Evolutionary conservation across 2,329 filamentous ascomycete genomes (phyloP), one percentile per base, ranked within the genome.

Genomic region (Sclerotinia spermophila): DNA sequence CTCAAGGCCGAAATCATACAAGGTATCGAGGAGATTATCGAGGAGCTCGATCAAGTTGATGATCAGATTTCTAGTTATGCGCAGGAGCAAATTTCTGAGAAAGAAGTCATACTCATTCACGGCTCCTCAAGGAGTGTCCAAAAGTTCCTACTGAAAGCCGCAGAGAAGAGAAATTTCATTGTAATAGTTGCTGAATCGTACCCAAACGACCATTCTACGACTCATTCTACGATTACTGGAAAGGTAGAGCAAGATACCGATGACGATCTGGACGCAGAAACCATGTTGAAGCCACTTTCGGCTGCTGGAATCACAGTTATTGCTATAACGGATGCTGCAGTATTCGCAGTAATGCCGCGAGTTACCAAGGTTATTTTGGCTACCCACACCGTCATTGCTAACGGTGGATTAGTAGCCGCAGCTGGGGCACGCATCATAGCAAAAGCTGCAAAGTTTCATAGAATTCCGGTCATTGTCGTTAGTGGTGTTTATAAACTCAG

Each of bases 291-390:
- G 81, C 90, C 93, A 62, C 85, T 98, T 72, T 89, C 87, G 6
- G 87, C 90, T 1, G 88, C 90, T 48, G 94, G 94, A 38, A 92
- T 96, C 69, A 91, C 89, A 1, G 91, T 97, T 56, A 92, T 97
- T 75, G 87, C 92, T 72, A 90, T 98, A 69, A 89, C 93, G 58
- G 94, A 97, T 80, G 91, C 90, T 11, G 92, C 93, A 15, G 87
- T 97, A 68, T 96, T 94, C 82, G 94, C 94, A 1, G 92, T 98
- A 77, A 98, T 99, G 92, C 92, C 94, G 13, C 89, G 92, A 72
- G 93, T 97, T 76, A 96, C 95, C 84, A 97, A 97, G 83, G 95
- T 99, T 72, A 92, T 99, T 64, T 85, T 99, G 10, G 91, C 92
- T 19, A 95, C 95, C 8, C 91, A 94, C 78, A 91, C 92, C 5